Conservation (phyloP, 2,329 filamentous ascomycete species). For the Raffaelea ambrosiae region DNA sequence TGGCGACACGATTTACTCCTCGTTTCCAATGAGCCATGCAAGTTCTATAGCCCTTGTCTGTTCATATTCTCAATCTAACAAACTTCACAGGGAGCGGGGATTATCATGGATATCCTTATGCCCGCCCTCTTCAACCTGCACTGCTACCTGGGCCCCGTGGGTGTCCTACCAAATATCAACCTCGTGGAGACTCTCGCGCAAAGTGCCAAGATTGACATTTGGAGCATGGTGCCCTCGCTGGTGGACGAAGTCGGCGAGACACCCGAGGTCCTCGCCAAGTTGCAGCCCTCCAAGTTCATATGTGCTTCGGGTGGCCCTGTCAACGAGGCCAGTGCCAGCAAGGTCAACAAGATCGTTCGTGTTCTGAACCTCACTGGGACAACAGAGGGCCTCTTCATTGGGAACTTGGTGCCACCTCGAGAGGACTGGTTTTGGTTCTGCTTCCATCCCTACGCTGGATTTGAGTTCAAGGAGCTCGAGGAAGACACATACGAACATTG, state of each 20-base stretch:
- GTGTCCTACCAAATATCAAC: slow-evolving; percentile 16
- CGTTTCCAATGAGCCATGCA: slow-evolving; percentile 29
- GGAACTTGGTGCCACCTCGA: neutral
- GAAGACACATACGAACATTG: slow-evolving; percentile 29
- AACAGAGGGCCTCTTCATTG: slow-evolving; percentile 3
- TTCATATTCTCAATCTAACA: neutral
- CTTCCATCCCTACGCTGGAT: slow-evolving; percentile 24
- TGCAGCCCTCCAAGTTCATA: slow-evolving; percentile 19
- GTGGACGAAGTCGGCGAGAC: slow-evolving; percentile 33
- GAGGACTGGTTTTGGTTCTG: slow-evolving; percentile 22
- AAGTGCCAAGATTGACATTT: slow-evolving; percentile 18
- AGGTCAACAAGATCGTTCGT: slow-evolving; percentile 1
- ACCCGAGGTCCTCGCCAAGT: slow-evolving; percentile 18
- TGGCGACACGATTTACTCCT: slow-evolving; percentile 6
- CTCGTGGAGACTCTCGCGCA: slow-evolving; percentile 22
- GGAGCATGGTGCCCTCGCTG: slow-evolving; percentile 28
- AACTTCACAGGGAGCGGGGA: neutral
- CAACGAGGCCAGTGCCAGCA: neutral
- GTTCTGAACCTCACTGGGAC: slow-evolving; percentile 5
- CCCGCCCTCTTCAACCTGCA: neutral
- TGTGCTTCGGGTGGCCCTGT: slow-evolving; percentile 8
- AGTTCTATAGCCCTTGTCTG: neutral
- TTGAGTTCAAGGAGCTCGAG: slow-evolving; percentile 10
- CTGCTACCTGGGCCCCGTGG: neutral
- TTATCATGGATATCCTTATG: slow-evolving; percentile 5